Base-by-base conservation (phyloP, 176 grass and related monocot genomes). In the Typha latifolia region DNA sequence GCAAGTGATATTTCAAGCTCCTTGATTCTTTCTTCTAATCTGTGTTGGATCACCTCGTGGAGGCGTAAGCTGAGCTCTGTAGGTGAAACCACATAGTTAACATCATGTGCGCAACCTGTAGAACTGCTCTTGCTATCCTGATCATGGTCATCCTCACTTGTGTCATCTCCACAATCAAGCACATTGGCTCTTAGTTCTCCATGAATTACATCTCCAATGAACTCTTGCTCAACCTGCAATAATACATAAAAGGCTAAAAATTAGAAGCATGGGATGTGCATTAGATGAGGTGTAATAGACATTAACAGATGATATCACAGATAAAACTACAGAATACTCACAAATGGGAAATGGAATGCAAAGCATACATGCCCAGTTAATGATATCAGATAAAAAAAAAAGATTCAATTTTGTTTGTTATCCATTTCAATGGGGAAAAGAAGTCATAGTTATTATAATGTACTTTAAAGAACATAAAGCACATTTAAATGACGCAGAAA, bases 1-100 rank as follows among this genome's bases (percentile, higher is more conserved):
- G 68, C 31, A 21, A 97, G 85, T 77, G 72, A 72, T 67, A 47
- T 68, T 72, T 97, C 89, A 29, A 97, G 94, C 48, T 97, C 88
- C 66, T 90, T 84, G 16, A 97, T 92, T 64, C 78, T 80, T 23
- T 78, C 78, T 88, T 92, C 81, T 1, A 89, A 85, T 62, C 85
- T 82, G 32, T 61, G 70, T 53, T 92, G 85, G 65, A 97, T 81
- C 63, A 97, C 85, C 67, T 87, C 82, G 27, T 97, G 89, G 57
- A 97, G 83, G 4, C 94, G 89, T 43, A 97, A 56, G 65, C 85
- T 90, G 20, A 97, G 86, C 66, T 92, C 80, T 61, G 75, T 85
- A 51, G 94, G 94, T 4, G 83, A 92, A 48, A 97, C 69, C 2
- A 89, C 68, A 77, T 88, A 96, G 75, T 83, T 81, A 14, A 55